Evolutionary conservation across 192 early-diverging fungal genomes (phyloP), one percentile per base, ranked within the genome.

Genomic region (Phlyctochytrium arcticum): DNA sequence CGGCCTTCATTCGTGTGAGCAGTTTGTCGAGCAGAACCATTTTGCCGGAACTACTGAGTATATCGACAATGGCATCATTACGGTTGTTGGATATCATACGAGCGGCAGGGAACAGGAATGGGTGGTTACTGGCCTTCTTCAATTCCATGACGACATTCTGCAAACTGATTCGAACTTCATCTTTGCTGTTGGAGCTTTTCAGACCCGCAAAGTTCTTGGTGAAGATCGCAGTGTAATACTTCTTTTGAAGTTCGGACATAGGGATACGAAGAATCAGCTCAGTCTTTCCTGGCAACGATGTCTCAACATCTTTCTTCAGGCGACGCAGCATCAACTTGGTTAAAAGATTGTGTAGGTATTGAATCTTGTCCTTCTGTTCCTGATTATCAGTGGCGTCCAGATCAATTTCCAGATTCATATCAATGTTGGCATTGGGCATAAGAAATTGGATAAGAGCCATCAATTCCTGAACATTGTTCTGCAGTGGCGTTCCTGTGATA

Each of bases 401-500:
- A 68, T 91, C 88, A 60, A 92, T 87, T 37, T 90, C 88, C 36
- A 91, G 75, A 48, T 90, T 87, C 34, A 81, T 86, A 61, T 94
- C 89, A 59, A 93, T 81, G 54, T 64, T 21, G 51, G 73, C 72
- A 48, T 82, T 90, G 0, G 98, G 96, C 83, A 89, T 96, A 65
- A 99, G 74, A 77, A 99, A 99, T 46, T 92, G 86, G 35, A 94
- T 85, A 8, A 99, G 73, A 0, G 94, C 85, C 9, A 92, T 80
- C 19, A 99, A 78, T 69, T 99, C 98, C 76, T 94, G 91, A 33
- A 98, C 88, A 21, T 87, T 92, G 78, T 99, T 99, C 68, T 98
- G 95, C 53, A 99, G 82, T n/a, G 98, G 98, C 23, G 98, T 99
- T 21, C 98, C 98, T 0, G 98, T 99, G 50, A 99, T 93, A 31